Evolutionary conservation across 768 basidiomycete species (phyloP), one percentile per base, ranked within the genome.

Genomic region (Suillus placidus): DNA sequence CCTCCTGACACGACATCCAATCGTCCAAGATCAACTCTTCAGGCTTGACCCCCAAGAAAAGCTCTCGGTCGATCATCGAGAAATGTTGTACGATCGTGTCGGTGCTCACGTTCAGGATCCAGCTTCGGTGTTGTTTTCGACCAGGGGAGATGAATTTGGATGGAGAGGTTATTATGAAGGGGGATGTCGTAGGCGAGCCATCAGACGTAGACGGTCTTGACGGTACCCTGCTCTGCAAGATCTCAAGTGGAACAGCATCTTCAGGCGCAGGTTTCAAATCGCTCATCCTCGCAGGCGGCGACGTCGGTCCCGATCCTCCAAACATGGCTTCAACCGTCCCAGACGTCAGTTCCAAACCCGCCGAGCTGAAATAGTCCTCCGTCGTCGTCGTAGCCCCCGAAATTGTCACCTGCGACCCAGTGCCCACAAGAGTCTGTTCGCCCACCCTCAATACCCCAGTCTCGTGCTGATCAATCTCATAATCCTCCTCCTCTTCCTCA

Each of bases 1-100:
- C 83, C 37, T 82, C 89, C 64, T 85, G 81, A 57, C 84, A 83
- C 12, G 82, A 81, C 75, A 84, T 81, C 89, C 89, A 91, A 45
- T 91, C 87, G 58, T 87, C 85, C 66, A 88, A 82, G 45, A 94
- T 87, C n/a, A 95, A 82, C 71, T 97, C 95, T 71, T 95, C 93
- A 72, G 95, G 95, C 70, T 89, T 90, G 75, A 97, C 84, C 14
- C 86, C 85, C 76, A 92, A 87, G 74, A 95, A 93, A 63, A 96
- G 78, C 70, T 96, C 94, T 32, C 92, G 85, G 68, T 97, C 94
- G 68, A 97, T 94, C 84, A 94, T 89, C 8, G 90, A 84, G 71
- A 96, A 92, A 70, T 95, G 92, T 61, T 88, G 83, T 1, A 91
- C 91, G 40, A 97, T 75, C 6, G 77, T 78, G 43, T 87, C 86